These are phyloP conservation scores for Polygonum aviculare DNA, from an alignment of 148 eudicot genomes.

Conservation along the genomic window DNA sequence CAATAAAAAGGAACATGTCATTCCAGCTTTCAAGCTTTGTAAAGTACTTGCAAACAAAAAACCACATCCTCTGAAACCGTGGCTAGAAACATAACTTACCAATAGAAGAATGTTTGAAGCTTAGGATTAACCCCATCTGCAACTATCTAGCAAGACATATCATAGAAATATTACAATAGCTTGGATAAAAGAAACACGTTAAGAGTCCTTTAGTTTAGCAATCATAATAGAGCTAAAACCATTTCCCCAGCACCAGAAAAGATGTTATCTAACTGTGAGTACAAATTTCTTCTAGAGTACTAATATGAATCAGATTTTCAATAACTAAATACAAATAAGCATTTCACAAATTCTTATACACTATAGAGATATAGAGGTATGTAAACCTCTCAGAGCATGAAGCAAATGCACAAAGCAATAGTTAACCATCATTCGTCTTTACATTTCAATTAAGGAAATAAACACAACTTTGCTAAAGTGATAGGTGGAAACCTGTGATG, in stretches of 20 bases:
- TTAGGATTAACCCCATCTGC: conserved; percentile 69
- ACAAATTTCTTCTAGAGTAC: neutral
- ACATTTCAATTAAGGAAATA: neutral
- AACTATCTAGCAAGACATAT: conserved; percentile 35
- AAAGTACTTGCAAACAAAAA: neutral
- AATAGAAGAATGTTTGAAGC: conserved; percentile 55
- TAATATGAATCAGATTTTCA: neutral
- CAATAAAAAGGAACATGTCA: conserved; percentile 3
- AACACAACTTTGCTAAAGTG: neutral
- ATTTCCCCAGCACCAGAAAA: neutral
- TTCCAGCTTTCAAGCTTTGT: conserved; percentile 1
- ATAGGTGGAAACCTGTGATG: neutral
- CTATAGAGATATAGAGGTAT: neutral
- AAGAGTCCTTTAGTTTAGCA: neutral
- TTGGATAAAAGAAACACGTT: neutral
- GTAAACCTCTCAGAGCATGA: neutral
- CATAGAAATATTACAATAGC: neutral
- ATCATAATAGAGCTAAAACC: neutral
- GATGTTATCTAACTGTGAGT: neutral
- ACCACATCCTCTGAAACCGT: neutral
- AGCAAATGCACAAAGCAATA: neutral
- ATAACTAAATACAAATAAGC: neutral
- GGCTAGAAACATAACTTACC: conserved; percentile 35
- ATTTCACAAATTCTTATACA: neutral
- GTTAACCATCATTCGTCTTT: neutral